Evolutionary conservation across 768 basidiomycete genomes (phyloP).

Genomic region (Amanita brunnescens): DNA sequence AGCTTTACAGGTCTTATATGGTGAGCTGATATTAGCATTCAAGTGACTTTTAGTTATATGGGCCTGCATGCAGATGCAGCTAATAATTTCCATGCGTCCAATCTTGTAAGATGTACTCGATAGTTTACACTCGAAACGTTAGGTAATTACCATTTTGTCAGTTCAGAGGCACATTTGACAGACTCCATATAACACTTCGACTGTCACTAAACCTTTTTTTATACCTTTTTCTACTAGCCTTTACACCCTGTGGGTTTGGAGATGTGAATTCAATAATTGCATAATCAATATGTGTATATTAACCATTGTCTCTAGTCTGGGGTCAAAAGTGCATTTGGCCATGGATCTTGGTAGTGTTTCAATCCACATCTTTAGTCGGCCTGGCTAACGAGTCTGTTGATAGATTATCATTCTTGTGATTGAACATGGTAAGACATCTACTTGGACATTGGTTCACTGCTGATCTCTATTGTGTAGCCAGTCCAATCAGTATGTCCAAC

Average conservation of each 20-base stretch:
- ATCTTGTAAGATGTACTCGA: not conserved
- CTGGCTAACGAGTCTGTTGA: not conserved
- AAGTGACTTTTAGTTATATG: too few species aligned
- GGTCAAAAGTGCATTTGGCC: not conserved
- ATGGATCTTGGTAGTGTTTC: not conserved
- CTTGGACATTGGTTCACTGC: too few species aligned
- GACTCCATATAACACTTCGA: not conserved
- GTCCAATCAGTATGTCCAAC: not conserved
- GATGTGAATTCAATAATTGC: not conserved
- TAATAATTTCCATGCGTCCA: not conserved
- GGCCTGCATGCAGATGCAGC: not conserved
- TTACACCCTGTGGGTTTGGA: not conserved
- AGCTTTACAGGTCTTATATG: not conserved
- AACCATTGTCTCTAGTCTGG: not conserved
- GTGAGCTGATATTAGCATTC: not conserved
- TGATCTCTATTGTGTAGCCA: not conserved
- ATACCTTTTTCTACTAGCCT: not conserved
- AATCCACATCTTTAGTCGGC: not conserved
- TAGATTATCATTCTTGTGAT: not conserved
- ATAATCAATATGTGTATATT: not conserved
- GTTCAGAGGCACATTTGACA: not conserved
- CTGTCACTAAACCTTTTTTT: not conserved
- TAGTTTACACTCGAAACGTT: not conserved
- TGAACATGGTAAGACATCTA: not conserved
- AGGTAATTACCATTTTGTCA: not conserved